A percentile compares a stretch with the other conserved stretches of the same genome.
phyloP scores from a whole-genome alignment of 306 rosid genomes.

The Dryas alaskensis region DNA sequence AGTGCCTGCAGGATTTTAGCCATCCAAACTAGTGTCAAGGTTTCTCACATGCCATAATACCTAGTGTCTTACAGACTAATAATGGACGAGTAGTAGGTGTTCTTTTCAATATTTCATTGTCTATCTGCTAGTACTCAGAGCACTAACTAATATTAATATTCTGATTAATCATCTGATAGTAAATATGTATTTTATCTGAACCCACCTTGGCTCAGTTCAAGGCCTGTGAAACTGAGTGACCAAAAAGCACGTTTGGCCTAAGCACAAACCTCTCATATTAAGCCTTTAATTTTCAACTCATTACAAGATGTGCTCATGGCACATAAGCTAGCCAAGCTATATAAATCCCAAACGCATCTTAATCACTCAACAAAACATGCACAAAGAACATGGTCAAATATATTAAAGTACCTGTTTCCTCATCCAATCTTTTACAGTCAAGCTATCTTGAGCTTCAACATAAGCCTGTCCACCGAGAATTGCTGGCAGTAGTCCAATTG shows the following conservation, averaged over 20 bases:
- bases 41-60: neutral
- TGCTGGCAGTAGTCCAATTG: constrained; percentile 94
- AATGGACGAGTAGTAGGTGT: neutral
- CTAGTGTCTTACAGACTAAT: neutral
- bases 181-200: neutral
- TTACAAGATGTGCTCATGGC: neutral
- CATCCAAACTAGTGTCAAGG: neutral
- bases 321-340: neutral
- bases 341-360: neutral
- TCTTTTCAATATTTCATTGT: neutral
- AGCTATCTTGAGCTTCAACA: constrained; percentile 91
- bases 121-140: neutral
- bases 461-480: constrained; percentile 93
- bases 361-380: neutral
- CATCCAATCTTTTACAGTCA: constrained; percentile 92
- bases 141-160: neutral
- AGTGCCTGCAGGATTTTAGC: neutral
- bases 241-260: constrained; percentile 5
- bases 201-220: neutral
- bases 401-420: constrained; percentile 62
- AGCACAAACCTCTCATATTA: neutral
- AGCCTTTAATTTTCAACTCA: neutral
- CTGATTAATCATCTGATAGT: neutral
- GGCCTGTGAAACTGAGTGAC: neutral
- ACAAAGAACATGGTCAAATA: neutral